These are phyloP conservation scores for Peronospora destructor DNA, from an alignment of 352 stramenopile species.

Conservation along the genomic window DNA sequence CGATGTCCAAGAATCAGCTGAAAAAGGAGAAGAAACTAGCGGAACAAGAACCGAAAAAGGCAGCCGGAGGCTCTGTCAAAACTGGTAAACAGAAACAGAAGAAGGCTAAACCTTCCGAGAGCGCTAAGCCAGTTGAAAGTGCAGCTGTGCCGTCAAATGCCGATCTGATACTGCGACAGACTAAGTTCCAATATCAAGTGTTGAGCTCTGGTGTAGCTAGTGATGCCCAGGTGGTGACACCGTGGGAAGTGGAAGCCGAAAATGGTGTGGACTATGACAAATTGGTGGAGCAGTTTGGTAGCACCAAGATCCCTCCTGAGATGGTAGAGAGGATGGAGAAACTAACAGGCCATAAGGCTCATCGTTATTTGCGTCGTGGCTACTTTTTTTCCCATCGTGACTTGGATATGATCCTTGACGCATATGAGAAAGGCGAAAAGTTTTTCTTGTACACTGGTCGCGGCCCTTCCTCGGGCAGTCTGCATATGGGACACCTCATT, in stretches of 20 bases:
- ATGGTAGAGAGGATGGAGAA: conserved; percentile 94
- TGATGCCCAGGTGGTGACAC: conserved; percentile 83
- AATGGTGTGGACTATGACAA: conserved; percentile 98
- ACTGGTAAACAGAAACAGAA: conserved; percentile 35
- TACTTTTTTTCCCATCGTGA: conserved; percentile 99
- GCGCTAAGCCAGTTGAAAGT: conserved; percentile 55
- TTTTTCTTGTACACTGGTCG: conserved; percentile 99
- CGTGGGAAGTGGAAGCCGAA: conserved; percentile 92
- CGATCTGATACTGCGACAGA: conserved; percentile 65
- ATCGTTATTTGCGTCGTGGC: conserved; percentile 96
- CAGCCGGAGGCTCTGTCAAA: conserved; percentile 23
- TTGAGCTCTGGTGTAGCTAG: conserved; percentile 39
- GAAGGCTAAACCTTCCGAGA: conserved; percentile 65
- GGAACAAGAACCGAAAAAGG: conserved; percentile 56
- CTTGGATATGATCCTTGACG: conserved; percentile 91
- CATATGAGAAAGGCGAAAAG: conserved; percentile 93
- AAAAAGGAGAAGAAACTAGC: conserved; percentile 87
- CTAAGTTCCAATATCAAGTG: conserved; percentile 67
- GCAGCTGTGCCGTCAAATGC: conserved; percentile 46
- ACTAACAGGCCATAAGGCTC: conserved; percentile 89
- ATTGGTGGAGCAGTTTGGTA: conserved; percentile 97
- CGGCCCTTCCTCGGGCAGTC: conserved; percentile 92
- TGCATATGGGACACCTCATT: conserved; percentile 99
- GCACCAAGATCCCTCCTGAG: conserved; percentile 88
- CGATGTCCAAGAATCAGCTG: conserved; percentile 81